A percentile compares a stretch with the other conserved stretches of the same genome.
phyloP scores from a whole-genome alignment of 129 eudicot species.

The Centrapalus pauciflorus region DNA sequence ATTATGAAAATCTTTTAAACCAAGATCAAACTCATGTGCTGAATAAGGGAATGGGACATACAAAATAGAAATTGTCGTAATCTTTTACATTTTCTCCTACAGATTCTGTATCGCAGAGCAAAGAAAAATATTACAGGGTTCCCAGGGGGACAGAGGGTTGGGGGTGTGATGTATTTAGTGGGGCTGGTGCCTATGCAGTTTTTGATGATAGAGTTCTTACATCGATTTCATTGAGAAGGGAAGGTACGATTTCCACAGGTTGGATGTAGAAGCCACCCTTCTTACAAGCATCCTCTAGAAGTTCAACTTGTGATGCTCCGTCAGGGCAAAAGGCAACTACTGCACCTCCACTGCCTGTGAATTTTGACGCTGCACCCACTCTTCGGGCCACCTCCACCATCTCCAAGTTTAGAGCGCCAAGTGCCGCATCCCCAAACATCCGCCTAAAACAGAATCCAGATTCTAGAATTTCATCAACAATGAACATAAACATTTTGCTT shows the following conservation, averaged over 20 bases:
- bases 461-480: background rate
- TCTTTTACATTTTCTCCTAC: background rate
- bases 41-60: background rate
- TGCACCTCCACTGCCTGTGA: conserved; percentile 99
- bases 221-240: conserved; percentile 53
- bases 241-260: conserved; percentile 54
- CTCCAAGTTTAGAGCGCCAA: conserved; percentile 75
- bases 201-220: conserved; percentile 30
- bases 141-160: too few species aligned
- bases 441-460: conserved; percentile 30
- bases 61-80: background rate
- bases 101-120: background rate
- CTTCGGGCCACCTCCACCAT: conserved; percentile 88
- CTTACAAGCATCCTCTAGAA: conserved; percentile 57
- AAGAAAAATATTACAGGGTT: background rate
- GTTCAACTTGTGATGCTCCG: conserved; percentile 65
- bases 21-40: background rate
- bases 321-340: conserved; percentile 84
- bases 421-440: conserved; percentile 86
- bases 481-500: background rate
- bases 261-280: conserved; percentile 57
- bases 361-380: conserved; percentile 89
- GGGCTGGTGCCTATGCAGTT: background rate
- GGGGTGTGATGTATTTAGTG: background rate
- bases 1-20: background rate